Base-by-base conservation (phyloP, 768 basidiomycete genomes). In the Mycena venus region DNA sequence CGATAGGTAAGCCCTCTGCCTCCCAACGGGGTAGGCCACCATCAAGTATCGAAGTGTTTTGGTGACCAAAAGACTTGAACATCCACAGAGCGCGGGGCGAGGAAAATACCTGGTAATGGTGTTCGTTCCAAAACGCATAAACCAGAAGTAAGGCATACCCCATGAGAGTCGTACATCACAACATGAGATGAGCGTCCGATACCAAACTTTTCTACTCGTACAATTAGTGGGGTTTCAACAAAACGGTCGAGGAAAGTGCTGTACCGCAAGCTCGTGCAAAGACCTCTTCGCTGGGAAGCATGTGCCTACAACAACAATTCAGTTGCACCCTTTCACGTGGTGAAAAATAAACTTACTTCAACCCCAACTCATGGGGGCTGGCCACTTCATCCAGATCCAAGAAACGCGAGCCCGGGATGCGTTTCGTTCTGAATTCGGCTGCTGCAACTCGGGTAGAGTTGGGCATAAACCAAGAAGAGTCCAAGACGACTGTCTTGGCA, bases 391-490 rank as follows among this genome's bases (percentile, higher is more conserved):
- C 97, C 29, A 97, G 85, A 80, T 96, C 94, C 76, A 96, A 88
- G 79, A 92, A 95, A 63, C 88, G 90, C 0, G 96, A 91, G 14
- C 89, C 87, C 6, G 94, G 94, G 38, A 98, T 89, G 38, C 93
- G 89, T 74, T 90, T 92, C 31, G 85, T 81, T 25, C 86, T 80
- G 76, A 92, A 97, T 83, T 98, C 97, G 34, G 90, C 82, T n/a
- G 82, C 82, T 2, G 94, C 88, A 62, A 91, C 91, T 68, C 97
- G 90, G 2, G 92, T 86, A 38, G 93, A 90, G 82, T 92, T 94
- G 62, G 97, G 98, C 98, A 99, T 98, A 82, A 95, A 93, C 98
- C 97, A 99, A 61, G 91, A 92, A 27, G 92, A 91, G 79, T 99
- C 98, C 38, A 93, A 86, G 76, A 93, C 82, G 36, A 91, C 82